Base-by-base conservation (phyloP, 495 filamentous ascomycete genomes). In the Glarea lozoyensis region DNA sequence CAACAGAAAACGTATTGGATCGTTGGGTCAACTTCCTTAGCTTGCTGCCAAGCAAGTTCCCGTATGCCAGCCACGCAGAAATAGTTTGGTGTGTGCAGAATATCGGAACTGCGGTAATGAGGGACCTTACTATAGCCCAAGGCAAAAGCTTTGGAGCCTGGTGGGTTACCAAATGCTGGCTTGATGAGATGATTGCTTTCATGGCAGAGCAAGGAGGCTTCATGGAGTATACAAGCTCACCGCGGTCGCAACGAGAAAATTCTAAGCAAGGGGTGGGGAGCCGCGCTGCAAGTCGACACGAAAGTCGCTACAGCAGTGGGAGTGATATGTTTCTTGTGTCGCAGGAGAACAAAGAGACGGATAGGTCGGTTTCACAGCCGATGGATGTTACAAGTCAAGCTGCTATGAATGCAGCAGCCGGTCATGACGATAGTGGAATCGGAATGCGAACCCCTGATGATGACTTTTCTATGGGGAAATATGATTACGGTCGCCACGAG, bases 101-200 rank as follows among this genome's bases (percentile, higher is more conserved):
- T 19, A 62, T 88, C 13, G 75, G 82, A 13, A 81, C 78, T 1
- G 75, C 81, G 10, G 76, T 81, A 5, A 66, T 90, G 58, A 70
- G 86, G 30, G 86, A 89, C 52, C 70, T 90, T 43, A 96, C 90
- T 6, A 78, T 96, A 17, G 74, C 74, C 18, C 79, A 84, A 46
- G 87, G 84, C 9, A 76, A 79, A 45, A 94, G 86, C 53, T 98
- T 95, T 56, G 87, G 86, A 11, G 81, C 85, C 1, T 98, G 92
- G 92, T 96, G 92, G 88, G 83, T 95, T 41, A 88, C 86, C n/a
- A 94, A 96, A 58, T 87, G 89, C 40, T 98, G 88, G 70, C 76
- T 98, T 40, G 90, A 96, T 58, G 92, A 96, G 63, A 93, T 94
- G 88, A 78, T 88, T 53, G 65, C 81, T 27, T 97, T 92, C 76